phyloP scores from a whole-genome alignment of 2,329 filamentous ascomycete species.

The Plectosphaerella cucumerina region DNA sequence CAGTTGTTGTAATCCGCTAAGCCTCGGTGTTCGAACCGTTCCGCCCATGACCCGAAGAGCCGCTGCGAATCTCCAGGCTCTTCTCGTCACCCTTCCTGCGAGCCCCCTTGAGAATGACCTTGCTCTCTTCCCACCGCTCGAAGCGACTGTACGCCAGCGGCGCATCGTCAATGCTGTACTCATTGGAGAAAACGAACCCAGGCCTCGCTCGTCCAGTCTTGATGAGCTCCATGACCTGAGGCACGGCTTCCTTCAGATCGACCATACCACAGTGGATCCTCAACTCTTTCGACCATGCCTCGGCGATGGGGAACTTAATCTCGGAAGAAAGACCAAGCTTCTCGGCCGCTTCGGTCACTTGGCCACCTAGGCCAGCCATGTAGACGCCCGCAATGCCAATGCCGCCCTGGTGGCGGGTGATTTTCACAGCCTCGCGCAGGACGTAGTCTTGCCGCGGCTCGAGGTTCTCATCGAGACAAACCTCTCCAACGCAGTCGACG shows the following conservation, averaged over 20 bases:
- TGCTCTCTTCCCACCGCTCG: slow-evolving; percentile 15
- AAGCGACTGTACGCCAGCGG: slow-evolving; percentile 20
- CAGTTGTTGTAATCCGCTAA: no score
- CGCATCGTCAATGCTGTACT: slow-evolving; percentile 22
- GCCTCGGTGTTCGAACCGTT: not conserved
- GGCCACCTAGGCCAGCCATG: slow-evolving; percentile 4
- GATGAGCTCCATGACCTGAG: slow-evolving; percentile 19
- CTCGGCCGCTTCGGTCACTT: slow-evolving; percentile 11
- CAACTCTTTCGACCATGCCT: slow-evolving; percentile 13
- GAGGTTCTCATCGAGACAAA: slow-evolving; percentile 14
- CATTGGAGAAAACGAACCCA: slow-evolving; percentile 20
- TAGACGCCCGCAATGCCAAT: slow-evolving; percentile 19
- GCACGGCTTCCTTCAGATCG: slow-evolving; percentile 8
- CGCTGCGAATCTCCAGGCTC: not conserved
- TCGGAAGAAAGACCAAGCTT: slow-evolving; percentile 2
- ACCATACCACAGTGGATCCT: slow-evolving; percentile 8
- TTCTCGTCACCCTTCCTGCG: not conserved
- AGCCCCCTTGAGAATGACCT: slow-evolving; percentile 9
- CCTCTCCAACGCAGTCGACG: slow-evolving; percentile 16
- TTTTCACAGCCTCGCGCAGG: slow-evolving; percentile 11
- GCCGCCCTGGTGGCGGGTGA: slow-evolving; percentile 14
- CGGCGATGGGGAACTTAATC: slow-evolving; percentile 13
- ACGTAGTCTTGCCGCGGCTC: slow-evolving; percentile 13
- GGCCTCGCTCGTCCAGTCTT: slow-evolving; percentile 17
- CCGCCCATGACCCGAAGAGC: not conserved